Conservation (phyloP, 2,329 filamentous ascomycete species). For the Chalaropsis thielavioides region DNA sequence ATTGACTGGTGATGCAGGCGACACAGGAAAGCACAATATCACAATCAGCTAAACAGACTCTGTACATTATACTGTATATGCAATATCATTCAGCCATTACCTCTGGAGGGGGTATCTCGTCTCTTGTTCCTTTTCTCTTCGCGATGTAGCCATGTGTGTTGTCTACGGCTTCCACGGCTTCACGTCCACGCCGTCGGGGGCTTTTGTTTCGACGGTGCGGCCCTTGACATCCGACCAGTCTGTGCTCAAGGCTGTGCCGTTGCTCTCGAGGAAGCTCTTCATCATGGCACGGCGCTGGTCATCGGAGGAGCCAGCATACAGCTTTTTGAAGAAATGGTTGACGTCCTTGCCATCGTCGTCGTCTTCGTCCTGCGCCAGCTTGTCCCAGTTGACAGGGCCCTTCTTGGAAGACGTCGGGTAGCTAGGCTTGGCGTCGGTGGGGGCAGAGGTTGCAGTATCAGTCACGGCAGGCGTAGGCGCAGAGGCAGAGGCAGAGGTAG, state of each 20-base stretch:
- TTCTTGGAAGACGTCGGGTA: conserved; percentile 79
- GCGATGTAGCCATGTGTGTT: neutral
- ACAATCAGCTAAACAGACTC: neutral
- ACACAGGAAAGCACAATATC: neutral
- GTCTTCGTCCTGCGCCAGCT: conserved; percentile 41
- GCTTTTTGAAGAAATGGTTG: conserved; percentile 75
- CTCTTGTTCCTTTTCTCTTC: neutral
- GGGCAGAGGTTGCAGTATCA: conserved; percentile 5
- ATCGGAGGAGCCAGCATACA: conserved; percentile 61
- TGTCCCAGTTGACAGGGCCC: conserved; percentile 89
- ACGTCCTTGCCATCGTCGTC: conserved; percentile 43
- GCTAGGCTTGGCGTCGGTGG: conserved; percentile 29
- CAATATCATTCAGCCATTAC: neutral
- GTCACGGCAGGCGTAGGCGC: conserved; percentile 8
- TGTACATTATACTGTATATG: neutral
- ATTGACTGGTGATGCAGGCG: too few species aligned
- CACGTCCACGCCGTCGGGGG: conserved; percentile 63
- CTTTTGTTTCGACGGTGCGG: conserved; percentile 54
- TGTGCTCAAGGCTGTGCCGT: conserved; percentile 82
- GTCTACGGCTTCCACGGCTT: conserved; percentile 47
- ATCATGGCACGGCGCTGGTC: conserved; percentile 90
- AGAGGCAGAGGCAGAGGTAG: conserved; percentile 3
- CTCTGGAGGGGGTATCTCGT: neutral
- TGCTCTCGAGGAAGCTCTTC: conserved; percentile 92
- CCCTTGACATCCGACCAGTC: conserved; percentile 74